Base-by-base conservation (phyloP, 108 stramenopile species). In the Pseudonitzschia delicatissima region DNA sequence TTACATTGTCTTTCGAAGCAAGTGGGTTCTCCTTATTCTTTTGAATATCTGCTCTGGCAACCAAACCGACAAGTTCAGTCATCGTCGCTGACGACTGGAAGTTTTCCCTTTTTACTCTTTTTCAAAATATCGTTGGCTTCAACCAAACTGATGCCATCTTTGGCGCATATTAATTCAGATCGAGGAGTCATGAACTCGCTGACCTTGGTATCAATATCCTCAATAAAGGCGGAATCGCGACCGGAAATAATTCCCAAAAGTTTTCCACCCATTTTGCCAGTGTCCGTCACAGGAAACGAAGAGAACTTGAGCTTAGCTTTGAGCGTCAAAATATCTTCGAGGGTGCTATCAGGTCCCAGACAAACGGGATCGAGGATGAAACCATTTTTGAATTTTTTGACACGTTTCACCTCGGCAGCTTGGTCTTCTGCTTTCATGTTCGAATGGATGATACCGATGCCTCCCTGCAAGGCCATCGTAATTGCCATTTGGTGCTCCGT, bases 361-460 rank as follows among this genome's bases (percentile, higher is more conserved):
- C 97, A 98, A 36, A 97, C 72, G 32, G 99, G 99, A 66, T 98
- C 97, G 18, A 93, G 93, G 74, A 99, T 99, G 85, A 99, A 99
- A 27, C 99, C 99, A 71, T 99, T 99, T 80, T 99, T 98, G 81
- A 87, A 99, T 42, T 89, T 85, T 79, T 99, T 99, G 36, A 99
- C 99, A 58, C 81, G 91, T 31, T 76, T 74, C 29, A 97, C 96
- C 67, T 94, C 80, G 8, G 81, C 81, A 6, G 96, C 99, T 78
- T 99, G 98, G 29, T 96, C 96, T 66, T 96, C 90, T 6, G 87
- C 57, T 33, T 77, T 81, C 79, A 95, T 87, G 86, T 99, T 99
- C 67, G 98, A 99, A 72, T 99, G 99, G 62, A 99, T 98, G 73
- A 99, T 95, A 32, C 99, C 99, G 49, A 99, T 97, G 8, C 97